These are phyloP conservation scores for Globisporangium acanthophoron DNA, from an alignment of 352 stramenopile genomes.

Conservation along the genomic window DNA sequence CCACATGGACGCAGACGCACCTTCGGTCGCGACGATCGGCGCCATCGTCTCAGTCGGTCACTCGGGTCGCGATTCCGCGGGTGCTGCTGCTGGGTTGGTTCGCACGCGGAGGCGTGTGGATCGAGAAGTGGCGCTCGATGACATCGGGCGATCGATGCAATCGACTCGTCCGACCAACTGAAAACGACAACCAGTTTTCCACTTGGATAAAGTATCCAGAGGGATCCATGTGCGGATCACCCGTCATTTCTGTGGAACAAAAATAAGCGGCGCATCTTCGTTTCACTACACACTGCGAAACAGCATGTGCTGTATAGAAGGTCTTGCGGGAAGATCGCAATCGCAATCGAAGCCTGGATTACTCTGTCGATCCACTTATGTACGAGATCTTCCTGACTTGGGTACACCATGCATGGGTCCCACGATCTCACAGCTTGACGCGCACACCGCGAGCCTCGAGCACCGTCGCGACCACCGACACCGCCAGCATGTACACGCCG, in stretches of 20 bases:
- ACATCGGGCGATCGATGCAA: conserved; percentile 4
- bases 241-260: not conserved
- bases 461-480: conserved; percentile 48
- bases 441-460: conserved; percentile 49
- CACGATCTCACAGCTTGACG: conserved; percentile 55
- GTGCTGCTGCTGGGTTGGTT: conserved; percentile 1
- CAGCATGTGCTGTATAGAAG: not conserved
- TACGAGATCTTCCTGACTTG: not conserved
- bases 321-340: not conserved
- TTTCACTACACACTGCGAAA: not conserved
- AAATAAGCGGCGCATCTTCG: not conserved
- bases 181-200: not conserved
- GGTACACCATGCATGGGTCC: not conserved
- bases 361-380: not conserved
- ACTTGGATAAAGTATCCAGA: not conserved
- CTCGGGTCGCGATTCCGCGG: conserved; percentile 3
- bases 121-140: conserved; percentile 2
- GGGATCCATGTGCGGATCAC: not conserved
- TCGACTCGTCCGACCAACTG: not conserved
- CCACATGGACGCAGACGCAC: not conserved
- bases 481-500: conserved; percentile 53
- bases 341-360: not conserved
- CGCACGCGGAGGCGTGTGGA: not conserved
- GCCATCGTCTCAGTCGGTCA: conserved; percentile 1
- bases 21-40: conserved; percentile 9